Conservation (phyloP, 257 asterid species). For the Osmanthus fragrans region DNA sequence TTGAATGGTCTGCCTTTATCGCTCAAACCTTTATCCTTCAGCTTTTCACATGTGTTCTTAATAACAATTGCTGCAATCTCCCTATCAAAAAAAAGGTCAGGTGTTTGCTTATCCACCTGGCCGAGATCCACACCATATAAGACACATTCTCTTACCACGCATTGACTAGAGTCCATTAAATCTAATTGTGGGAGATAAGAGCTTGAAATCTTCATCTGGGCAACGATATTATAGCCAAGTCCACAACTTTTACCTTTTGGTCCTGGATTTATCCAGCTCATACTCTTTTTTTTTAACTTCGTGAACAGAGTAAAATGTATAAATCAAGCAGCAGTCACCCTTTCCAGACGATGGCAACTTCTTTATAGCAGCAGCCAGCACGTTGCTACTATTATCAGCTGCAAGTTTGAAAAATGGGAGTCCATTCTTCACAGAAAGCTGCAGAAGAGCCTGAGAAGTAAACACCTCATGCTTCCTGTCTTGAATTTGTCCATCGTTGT, state of each 20-base stretch:
- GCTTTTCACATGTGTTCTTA: constrained; percentile 32
- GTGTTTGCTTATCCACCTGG: constrained; percentile 46
- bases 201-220: constrained; percentile 73
- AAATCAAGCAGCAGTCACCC: constrained; percentile 50
- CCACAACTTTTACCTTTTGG: constrained; percentile 54
- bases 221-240: constrained; percentile 62
- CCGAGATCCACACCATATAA: constrained; percentile 52
- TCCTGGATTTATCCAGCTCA: constrained; percentile 81
- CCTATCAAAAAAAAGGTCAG: constrained; percentile 42
- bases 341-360: constrained; percentile 49
- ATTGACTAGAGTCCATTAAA: constrained; percentile 20
- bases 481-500: constrained; percentile 36
- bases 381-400: constrained; percentile 64
- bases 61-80: constrained; percentile 79
- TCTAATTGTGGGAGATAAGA: constrained; percentile 24
- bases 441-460: constrained; percentile 66
- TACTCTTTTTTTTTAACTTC: constrained; percentile 73
- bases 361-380: constrained; percentile 78
- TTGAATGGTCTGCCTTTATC: constrained; percentile 16
- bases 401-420: constrained; percentile 78
- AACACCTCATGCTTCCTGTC: constrained; percentile 44
- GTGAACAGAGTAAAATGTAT: constrained; percentile 72
- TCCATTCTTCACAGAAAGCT: constrained; percentile 65
- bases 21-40: constrained; percentile 14
- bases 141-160: constrained; percentile 59